phyloP scores from a whole-genome alignment of 176 grass and related monocot genomes.

The Avena atlantica region DNA sequence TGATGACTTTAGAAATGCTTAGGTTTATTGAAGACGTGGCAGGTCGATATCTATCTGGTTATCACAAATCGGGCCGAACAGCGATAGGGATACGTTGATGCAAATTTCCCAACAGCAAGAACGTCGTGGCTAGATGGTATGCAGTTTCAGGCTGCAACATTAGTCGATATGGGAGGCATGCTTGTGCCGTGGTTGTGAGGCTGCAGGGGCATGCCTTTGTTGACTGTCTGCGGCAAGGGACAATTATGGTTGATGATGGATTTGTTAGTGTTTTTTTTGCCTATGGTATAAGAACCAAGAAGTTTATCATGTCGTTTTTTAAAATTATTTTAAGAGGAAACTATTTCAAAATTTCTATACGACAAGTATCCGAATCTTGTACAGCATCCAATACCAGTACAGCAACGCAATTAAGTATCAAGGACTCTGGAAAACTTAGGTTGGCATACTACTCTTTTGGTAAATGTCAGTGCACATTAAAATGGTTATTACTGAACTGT shows the following conservation, averaged over 20 bases:
- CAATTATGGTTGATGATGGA: not conserved
- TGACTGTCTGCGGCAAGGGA: not conserved
- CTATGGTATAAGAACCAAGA: not conserved
- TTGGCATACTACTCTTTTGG: not conserved
- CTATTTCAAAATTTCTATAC: not conserved
- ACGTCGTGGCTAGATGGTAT: not conserved
- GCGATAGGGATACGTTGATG: not conserved
- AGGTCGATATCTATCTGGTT: not conserved
- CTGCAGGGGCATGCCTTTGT: not conserved
- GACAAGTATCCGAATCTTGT: not conserved
- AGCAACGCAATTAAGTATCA: not conserved
- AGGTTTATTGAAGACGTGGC: not conserved
- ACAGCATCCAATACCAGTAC: not conserved
- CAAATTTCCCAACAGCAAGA: not conserved
- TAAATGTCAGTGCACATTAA: slow-evolving; percentile 4
- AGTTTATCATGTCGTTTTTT: not conserved
- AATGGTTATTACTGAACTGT: slow-evolving; percentile 1
- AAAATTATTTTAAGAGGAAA: not conserved
- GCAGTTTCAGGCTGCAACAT: not conserved
- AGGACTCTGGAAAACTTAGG: not conserved
- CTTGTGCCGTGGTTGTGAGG: not conserved
- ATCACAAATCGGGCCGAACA: not conserved
- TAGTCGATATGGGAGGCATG: not conserved
- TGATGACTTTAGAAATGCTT: not conserved
- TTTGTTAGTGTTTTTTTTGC: not conserved